A percentile compares a stretch with the other conserved stretches of the same genome.
Conservation (phyloP, 225 moss, liverwort and hornwort genomes). For the Ulota crispa region DNA sequence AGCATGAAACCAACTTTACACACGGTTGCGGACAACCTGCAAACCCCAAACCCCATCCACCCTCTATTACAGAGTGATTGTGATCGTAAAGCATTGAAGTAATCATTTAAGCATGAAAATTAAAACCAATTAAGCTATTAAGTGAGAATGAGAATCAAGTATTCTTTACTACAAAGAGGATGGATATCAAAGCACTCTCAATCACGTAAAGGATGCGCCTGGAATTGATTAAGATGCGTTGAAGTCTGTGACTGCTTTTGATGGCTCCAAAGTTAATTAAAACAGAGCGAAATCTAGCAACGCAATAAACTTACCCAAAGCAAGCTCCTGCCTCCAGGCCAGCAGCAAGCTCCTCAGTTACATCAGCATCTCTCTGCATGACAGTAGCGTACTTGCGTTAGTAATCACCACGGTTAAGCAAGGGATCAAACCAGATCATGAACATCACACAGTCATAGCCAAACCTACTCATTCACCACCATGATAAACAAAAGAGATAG, state of each 20-base stretch:
- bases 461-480: neutral
- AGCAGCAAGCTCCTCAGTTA: slow-evolving; percentile 94
- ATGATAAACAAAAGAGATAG: neutral
- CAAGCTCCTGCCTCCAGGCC: slow-evolving; percentile 97
- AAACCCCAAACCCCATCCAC: slow-evolving; percentile 37
- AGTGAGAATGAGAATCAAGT: neutral
- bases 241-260: neutral
- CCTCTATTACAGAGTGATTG: slow-evolving; percentile 12
- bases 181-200: neutral
- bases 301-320: slow-evolving; percentile 66
- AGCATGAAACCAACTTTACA: slow-evolving; percentile 94
- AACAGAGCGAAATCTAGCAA: neutral
- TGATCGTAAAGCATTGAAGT: neutral
- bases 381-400: slow-evolving; percentile 17
- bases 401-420: slow-evolving; percentile 2
- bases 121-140: neutral
- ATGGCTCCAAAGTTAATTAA: neutral
- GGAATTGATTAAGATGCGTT: neutral
- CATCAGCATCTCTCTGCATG: slow-evolving; percentile 84
- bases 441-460: slow-evolving; percentile 9
- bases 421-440: neutral
- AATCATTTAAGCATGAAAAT: neutral
- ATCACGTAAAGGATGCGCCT: neutral
- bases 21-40: slow-evolving; percentile 89
- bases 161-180: neutral